Percentiles rank a stretch among this genome's conserved stretches.
Evolutionary conservation across 768 basidiomycete genomes (phyloP).

Genomic region (Cystobasidium onofrii): DNA sequence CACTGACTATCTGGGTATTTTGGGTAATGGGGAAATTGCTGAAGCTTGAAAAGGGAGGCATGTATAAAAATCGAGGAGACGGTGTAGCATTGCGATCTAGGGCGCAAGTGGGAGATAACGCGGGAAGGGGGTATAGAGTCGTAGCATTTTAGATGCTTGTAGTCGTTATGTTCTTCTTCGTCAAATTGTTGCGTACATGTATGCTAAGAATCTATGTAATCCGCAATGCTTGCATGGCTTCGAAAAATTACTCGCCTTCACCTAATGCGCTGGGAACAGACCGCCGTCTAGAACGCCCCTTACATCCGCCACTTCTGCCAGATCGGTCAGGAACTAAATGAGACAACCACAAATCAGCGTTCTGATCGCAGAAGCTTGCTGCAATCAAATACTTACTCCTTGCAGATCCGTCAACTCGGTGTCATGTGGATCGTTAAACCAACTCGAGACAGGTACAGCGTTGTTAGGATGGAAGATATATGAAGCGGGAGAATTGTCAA

Average conservation of each 20-base stretch:
- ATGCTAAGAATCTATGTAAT: not conserved
- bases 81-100: no score
- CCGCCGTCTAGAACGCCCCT: constrained; percentile 76
- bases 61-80: no score
- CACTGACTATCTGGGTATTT: no score
- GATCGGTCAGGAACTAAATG: constrained; percentile 66
- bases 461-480: constrained; percentile 99
- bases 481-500: constrained; percentile 97
- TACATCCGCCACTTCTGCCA: constrained; percentile 75
- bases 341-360: not conserved
- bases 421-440: constrained; percentile 65
- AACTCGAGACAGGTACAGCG: constrained; percentile 95
- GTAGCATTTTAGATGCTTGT: not conserved
- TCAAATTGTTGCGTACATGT: not conserved
- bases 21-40: no score
- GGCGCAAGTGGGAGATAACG: not conserved
- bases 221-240: not conserved
- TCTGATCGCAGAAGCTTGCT: not conserved
- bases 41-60: no score
- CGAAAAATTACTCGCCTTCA: not conserved
- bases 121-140: not conserved
- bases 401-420: constrained; percentile 28
- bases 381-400: not conserved
- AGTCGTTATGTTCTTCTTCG: not conserved
- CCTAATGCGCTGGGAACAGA: constrained; percentile 2